Base-by-base conservation (phyloP, 345 rosid genomes). In the Mangifera indica region DNA sequence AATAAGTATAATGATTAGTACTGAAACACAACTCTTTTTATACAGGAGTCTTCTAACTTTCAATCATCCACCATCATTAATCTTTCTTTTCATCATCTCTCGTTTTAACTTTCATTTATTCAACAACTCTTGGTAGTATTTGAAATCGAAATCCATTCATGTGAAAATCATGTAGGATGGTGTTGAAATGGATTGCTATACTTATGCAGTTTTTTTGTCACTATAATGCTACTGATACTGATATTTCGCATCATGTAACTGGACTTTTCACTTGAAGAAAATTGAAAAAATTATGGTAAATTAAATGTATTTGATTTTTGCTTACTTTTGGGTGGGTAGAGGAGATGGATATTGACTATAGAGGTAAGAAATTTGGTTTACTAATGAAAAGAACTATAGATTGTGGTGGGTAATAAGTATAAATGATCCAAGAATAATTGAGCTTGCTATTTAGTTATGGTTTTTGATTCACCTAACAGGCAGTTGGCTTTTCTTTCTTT, bases 21-120 rank as follows among this genome's bases (percentile, higher is more conserved):
- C 40, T 60, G 58, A 73, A 37, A 72, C 74, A 77, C 22, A 72
- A 63, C 84, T 54, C 70, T 63, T 78, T 72, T 75, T 72, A 62
- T 75, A 77, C 83, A 79, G 80, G 83, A 81, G 77, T 84, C 87
- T 81, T 77, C 67, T 60, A 77, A 73, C 80, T 76, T 77, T 81
- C 79, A 77, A 81, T 69, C 72, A 59, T 57, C 22, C 44, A 10
- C 55, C 74, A 81, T 79, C 67, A 84, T 77, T 68, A 73, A 59
- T 54, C 22, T 67, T 17, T 60, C 52, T 25, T 69, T 70, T 74
- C 56, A 56, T 70, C 67, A 37, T 79, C 21, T 66, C 57, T 42
- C 60, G 55, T 78, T 44, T 37, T 24, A 10, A 58, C 37, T 45
- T 63, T 65, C 84, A 79, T 75, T 72, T 65, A 24, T 45, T 65